Evolutionary conservation across 345 rosid species (phyloP), one percentile per base, ranked within the genome.

Genomic region (Brassica juncea): DNA sequence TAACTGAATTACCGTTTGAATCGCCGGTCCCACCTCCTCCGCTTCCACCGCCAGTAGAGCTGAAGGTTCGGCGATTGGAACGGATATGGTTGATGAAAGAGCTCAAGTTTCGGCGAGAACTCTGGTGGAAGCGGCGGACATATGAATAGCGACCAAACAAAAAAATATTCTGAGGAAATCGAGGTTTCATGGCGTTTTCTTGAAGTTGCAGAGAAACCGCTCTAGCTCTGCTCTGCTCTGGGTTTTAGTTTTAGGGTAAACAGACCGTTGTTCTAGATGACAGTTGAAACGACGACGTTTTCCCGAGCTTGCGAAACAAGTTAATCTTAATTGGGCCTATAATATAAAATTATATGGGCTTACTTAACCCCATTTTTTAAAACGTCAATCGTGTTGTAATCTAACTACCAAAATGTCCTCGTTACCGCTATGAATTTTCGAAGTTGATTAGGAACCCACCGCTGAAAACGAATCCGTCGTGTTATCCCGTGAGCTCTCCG

Each of bases 51-150:
- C 84, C 82, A 74, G 78, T 16, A 92, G 84, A 25, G 90, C 86
- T 28, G 19, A 61, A 61, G 35, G 35, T 61, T 28, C 66, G 66
- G 23, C 88, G 82, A 16, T 78, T 31, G 2, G 86, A 82, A 67
- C 70, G 90, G 28, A 84, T 10, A 79, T 84, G 83, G 75, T 73
- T 88, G 73, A 85, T 75, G 71, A 86, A 84, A 67, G 91, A 86
- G 80, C 76, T 76, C 69, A 89, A 79, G 25, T 72, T 67, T 14
- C 85, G 88, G 54, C 92, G 91, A 5, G 75, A 84, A 28, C 39
- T 70, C 54, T 73, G 76, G 30, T 35, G 89, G 37, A 73, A 61
- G 61, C 75, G 84, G 74, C 64, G 73, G 32, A 71, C 42, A 10
- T 68, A 80, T 16, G 78, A 71, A 72, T 58, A 80, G 30, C 52